Conservation (phyloP, 202 grass and related monocot species). For the Carex sylvatica region DNA sequence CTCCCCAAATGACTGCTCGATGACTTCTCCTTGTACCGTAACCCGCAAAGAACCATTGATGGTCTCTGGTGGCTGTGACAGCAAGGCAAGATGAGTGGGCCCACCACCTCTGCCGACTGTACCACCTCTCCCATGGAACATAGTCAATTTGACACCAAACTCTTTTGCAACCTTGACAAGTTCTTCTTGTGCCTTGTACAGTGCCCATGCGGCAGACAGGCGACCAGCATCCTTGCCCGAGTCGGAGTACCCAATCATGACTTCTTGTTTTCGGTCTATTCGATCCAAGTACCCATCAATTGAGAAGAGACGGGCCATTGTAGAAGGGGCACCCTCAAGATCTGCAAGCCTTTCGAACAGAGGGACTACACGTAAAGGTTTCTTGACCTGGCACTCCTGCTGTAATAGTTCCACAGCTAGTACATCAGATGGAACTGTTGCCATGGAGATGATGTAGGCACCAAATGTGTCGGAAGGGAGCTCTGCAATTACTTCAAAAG, state of each 20-base stretch:
- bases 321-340: constrained; percentile 45
- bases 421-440: constrained; percentile 75
- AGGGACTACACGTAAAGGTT: constrained; percentile 56
- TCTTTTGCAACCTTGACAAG: constrained; percentile 59
- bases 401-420: constrained; percentile 83
- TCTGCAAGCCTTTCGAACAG: constrained; percentile 83
- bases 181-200: constrained; percentile 79
- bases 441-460: constrained; percentile 92
- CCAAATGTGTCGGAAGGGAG: constrained; percentile 66
- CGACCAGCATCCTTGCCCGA: constrained; percentile 91
- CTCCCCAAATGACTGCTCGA: constrained; percentile 79
- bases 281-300: constrained; percentile 64
- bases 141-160: constrained; percentile 63
- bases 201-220: constrained; percentile 72
- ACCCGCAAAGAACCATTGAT: constrained; percentile 76
- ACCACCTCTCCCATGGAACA: constrained; percentile 81
- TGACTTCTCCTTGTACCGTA: constrained; percentile 92
- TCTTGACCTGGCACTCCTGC: constrained; percentile 44
- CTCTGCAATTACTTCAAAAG: constrained; percentile 67
- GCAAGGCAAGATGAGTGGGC: constrained; percentile 77
- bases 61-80: constrained; percentile 89
- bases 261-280: constrained; percentile 72
- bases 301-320: constrained; percentile 55
- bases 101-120: constrained; percentile 79
- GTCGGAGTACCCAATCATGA: constrained; percentile 94